A percentile compares a stretch with the other conserved stretches of the same genome.
phyloP scores from a whole-genome alignment of 179 eudicot species.

The Spinacia oleracea region DNA sequence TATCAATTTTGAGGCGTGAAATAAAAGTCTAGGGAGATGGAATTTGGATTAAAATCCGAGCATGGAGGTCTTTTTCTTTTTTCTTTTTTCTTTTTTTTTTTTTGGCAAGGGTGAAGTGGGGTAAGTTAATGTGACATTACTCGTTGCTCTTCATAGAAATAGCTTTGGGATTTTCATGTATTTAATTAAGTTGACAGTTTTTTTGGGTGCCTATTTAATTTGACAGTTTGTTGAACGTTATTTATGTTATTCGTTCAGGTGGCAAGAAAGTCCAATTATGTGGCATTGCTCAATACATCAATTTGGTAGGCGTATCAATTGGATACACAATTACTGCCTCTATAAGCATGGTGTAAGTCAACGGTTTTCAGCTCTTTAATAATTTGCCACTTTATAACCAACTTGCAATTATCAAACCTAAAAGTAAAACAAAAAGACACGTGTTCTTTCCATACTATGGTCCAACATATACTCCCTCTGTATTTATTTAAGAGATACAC shows the following conservation, averaged over 20 bases:
- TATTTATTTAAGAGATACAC: no score
- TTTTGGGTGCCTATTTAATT: no score
- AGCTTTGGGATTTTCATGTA: slow-evolving; percentile 11
- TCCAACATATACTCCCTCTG: no score
- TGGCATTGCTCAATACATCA: slow-evolving; percentile 83
- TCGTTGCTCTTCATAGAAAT: neutral
- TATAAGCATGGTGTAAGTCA: slow-evolving; percentile 90
- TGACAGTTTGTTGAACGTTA: neutral
- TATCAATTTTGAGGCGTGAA: no score
- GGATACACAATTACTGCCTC: slow-evolving; percentile 93
- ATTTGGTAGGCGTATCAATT: slow-evolving; percentile 72
- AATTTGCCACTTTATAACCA: no score
- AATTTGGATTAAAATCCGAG: neutral
- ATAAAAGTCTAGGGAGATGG: no score
- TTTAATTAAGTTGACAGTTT: neutral
- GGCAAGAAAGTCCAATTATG: slow-evolving; percentile 74
- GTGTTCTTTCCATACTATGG: no score
- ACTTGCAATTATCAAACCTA: slow-evolving; percentile 5
- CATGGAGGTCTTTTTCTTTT: no score
- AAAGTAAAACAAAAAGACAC: no score
- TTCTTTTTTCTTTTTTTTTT: no score
- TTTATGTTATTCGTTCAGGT: slow-evolving; percentile 41
- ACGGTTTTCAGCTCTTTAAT: slow-evolving; percentile 10
- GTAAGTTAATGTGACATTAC: neutral
- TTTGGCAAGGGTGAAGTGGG: no score